phyloP scores from a whole-genome alignment of 2,329 filamentous ascomycete genomes.

The Exophiala lecanii-corni region DNA sequence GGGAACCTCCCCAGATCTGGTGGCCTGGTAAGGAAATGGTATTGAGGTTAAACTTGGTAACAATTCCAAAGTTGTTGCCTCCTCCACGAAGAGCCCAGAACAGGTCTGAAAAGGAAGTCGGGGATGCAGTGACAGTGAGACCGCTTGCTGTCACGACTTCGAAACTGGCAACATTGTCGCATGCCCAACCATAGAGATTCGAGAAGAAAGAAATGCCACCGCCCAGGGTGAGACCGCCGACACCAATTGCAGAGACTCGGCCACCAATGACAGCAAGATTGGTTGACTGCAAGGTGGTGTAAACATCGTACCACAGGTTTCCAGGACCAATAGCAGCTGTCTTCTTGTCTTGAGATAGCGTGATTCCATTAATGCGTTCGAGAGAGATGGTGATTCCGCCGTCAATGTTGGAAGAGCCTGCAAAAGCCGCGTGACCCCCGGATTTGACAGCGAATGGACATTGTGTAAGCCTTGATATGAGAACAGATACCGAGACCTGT shows the following conservation, averaged over 20 bases:
- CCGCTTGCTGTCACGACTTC: slow-evolving; percentile 26
- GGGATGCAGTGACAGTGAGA: slow-evolving; percentile 32
- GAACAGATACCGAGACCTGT: slow-evolving; percentile 32
- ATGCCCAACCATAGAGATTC: slow-evolving; percentile 21
- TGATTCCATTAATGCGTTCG: slow-evolving; percentile 29
- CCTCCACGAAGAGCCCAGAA: slow-evolving; percentile 41
- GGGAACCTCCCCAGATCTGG: slow-evolving; percentile 22
- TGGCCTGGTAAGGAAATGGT: slow-evolving; percentile 20
- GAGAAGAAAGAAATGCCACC: slow-evolving; percentile 25
- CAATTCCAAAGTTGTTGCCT: slow-evolving; percentile 37
- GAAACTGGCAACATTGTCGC: slow-evolving; percentile 26
- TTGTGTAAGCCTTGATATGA: slow-evolving; percentile 30
- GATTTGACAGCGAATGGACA: slow-evolving; percentile 52
- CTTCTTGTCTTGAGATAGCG: slow-evolving; percentile 28
- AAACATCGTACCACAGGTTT: slow-evolving; percentile 34
- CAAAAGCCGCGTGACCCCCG: slow-evolving; percentile 55
- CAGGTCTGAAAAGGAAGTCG: slow-evolving; percentile 32
- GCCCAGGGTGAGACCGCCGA: slow-evolving; percentile 29
- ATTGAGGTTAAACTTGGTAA: slow-evolving; percentile 39
- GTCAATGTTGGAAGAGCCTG: slow-evolving; percentile 49
- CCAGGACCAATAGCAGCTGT: slow-evolving; percentile 32
- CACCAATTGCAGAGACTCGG: slow-evolving; percentile 28
- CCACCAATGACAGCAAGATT: slow-evolving; percentile 34
- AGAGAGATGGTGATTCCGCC: slow-evolving; percentile 37
- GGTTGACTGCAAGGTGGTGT: slow-evolving; percentile 30